These are phyloP conservation scores for Rhizophagus prolifer DNA, from an alignment of 192 early-diverging fungal genomes.

Conservation along the genomic window DNA sequence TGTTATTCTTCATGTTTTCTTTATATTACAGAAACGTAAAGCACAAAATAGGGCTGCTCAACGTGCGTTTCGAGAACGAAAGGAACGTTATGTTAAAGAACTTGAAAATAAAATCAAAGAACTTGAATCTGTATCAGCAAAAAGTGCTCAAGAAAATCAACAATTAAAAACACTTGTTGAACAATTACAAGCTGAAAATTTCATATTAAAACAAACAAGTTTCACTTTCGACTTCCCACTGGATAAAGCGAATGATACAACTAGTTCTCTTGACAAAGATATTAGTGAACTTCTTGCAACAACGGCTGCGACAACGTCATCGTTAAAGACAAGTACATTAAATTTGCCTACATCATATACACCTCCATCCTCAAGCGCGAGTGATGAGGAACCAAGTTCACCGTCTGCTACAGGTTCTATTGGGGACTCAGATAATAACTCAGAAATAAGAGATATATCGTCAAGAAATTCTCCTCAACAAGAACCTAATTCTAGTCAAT, in stretches of 20 bases:
- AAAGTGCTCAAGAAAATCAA: slow-evolving; percentile 49
- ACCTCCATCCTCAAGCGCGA: slow-evolving; percentile 31
- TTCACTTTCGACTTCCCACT: slow-evolving; percentile 55
- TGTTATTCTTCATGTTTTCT: background rate
- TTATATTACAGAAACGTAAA: slow-evolving; percentile 50
- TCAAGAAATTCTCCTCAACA: background rate
- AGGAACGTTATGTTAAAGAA: slow-evolving; percentile 77
- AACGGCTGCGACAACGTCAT: background rate
- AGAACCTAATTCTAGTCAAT: background rate
- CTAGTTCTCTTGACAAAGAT: background rate
- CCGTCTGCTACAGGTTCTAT: background rate
- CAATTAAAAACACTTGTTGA: slow-evolving; percentile 48
- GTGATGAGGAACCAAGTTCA: slow-evolving; percentile 24
- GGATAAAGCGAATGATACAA: slow-evolving; percentile 29
- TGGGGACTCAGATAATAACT: background rate
- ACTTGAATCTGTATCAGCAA: slow-evolving; percentile 56
- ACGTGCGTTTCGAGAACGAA: slow-evolving; percentile 87
- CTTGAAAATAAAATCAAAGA: slow-evolving; percentile 75
- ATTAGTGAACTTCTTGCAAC: slow-evolving; percentile 9
- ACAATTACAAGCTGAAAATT: slow-evolving; percentile 54
- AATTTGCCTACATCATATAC: slow-evolving; percentile 7
- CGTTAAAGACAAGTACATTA: background rate
- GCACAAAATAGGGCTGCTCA: slow-evolving; percentile 83
- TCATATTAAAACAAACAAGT: slow-evolving; percentile 50
- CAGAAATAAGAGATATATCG: background rate